Evolutionary conservation across 2,329 filamentous ascomycete species (phyloP), one percentile per base, ranked within the genome.

Genomic region (Alternaria solani): DNA sequence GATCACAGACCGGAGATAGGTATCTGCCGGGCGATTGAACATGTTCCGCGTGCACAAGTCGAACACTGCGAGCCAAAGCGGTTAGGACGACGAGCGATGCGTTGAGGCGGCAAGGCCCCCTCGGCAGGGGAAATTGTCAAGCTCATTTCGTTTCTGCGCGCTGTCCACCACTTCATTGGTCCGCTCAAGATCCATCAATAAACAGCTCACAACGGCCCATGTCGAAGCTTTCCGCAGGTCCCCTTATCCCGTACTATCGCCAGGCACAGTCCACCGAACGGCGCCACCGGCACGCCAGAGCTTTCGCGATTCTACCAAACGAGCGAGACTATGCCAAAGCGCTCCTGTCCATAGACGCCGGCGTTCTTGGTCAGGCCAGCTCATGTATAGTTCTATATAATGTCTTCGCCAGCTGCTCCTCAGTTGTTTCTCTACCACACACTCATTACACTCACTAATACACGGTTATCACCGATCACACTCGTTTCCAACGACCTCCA

Each of bases 401-500:
- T 75, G 67, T 65, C 66, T 66, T 65, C 65, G 55, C 63, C 68
- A 63, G 61, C 55, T 59, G 57, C 51, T 38, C 28, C 53, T 36
- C 49, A 46, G 14, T 36, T 61, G 62, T 61, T 70, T 74, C 70
- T 59, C 71, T 72, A 74, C 75, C 77, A 75, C 77, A 75, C 75
- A 75, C 65, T 78, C 75, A 69, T 69, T 75, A 64, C 58, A 53
- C 36, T 71, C 68, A 61, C 67, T 76, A 75, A 74, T 74, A 72
- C 70, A 71, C 75, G 75, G 76, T 78, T 68, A 74, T 74, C 55
- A 67, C 76, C 78, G 75, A 78, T 74, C 76, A 71, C 78, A 79
- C 68, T 79, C 78, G 74, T 78, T 79, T 75, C 61, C 62, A 63
- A 72, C 71, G 63, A 71, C 68, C 64, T 69, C 68, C 66, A 65